Base-by-base conservation (phyloP, 805 yeast genomes). In the Pichia gijzeniarum region DNA sequence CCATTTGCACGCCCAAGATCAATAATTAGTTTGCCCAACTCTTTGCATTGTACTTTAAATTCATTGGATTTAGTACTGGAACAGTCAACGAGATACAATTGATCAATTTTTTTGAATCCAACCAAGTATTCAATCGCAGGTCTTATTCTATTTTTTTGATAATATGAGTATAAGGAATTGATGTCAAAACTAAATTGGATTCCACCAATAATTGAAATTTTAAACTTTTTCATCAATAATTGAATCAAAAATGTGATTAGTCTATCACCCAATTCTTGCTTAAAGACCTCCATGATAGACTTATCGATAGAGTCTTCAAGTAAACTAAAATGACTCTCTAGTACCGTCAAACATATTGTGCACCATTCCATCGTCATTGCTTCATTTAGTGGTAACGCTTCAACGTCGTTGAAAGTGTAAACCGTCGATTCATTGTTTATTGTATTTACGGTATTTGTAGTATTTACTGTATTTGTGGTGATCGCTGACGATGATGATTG, bases 181-280 rank as follows among this genome's bases (percentile, higher is more conserved):
- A 91, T 62, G 59, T 91, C 99, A 17, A 85, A 74, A 21, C 89
- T 88, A 45, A 91, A 72, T 41, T 77, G 79, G 21, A 88, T 74
- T 0, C 97, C 95, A 2, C 99, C 98, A 12, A 74, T 75, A 2
- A 80, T 80, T 3, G 95, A 85, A 1, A 91, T 77, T 0, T 80
- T 76, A 19, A 72, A 59, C 57, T 80, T 79, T 41, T 76, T 72
- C 54, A 89, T 87, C 46, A 93, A 71, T 47, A 85, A 77, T 59
- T 87, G 89, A 35, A 87, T 85, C 25, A 93, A 67, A 1, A 81
- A 71, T 33, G 76, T 80, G 57, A 87, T 88, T 49, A 93, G 82
- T 36, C 98, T 63, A 61, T 88, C 86, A 0, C 96, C 96, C 30
- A 91, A 81, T 57, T 93, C 99, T 59, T 90, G 95, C 55, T 90